These are phyloP conservation scores for Penicillium cinerascens DNA, from an alignment of 495 filamentous ascomycete species.

Conservation along the genomic window DNA sequence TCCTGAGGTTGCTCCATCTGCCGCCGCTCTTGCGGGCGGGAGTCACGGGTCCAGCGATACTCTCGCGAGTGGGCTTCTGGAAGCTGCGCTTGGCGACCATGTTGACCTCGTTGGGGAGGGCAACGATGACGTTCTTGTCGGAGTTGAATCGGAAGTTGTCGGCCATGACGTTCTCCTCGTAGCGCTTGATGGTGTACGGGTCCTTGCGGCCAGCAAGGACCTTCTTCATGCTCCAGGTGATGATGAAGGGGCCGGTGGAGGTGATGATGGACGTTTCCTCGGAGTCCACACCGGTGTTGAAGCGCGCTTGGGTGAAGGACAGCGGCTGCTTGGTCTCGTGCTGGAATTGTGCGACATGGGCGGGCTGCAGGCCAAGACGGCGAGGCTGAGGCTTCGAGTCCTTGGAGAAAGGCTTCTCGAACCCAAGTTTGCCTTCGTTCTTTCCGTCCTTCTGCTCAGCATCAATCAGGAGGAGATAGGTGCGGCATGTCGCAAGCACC, in stretches of 20 bases:
- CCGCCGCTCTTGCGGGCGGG: constrained; percentile 43
- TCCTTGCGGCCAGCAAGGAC: constrained; percentile 72
- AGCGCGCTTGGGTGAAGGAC: constrained; percentile 84
- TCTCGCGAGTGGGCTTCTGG: constrained; percentile 87
- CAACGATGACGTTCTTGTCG: constrained; percentile 97
- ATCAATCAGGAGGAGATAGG: constrained; percentile 92
- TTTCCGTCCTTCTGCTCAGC: constrained; percentile 87
- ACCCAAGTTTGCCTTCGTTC: constrained; percentile 95
- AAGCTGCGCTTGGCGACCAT: constrained; percentile 86
- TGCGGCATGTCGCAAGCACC: constrained; percentile 91
- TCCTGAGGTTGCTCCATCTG: constrained; percentile 55
- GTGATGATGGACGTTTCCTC: constrained; percentile 91
- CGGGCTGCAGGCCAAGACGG: constrained; percentile 79
- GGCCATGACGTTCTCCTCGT: constrained; percentile 92
- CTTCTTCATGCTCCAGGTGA: constrained; percentile 95
- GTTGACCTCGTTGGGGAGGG: constrained; percentile 93
- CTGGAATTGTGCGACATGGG: constrained; percentile 93
- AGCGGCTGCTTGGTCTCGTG: constrained; percentile 86
- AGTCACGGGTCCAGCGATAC: constrained; percentile 67
- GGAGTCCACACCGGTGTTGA: constrained; percentile 82
- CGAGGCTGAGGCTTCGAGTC: constrained; percentile 91
- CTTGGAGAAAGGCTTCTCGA: constrained; percentile 89
- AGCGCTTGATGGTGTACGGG: constrained; percentile 94
- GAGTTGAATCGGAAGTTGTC: constrained; percentile 97
- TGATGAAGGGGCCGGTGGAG: constrained; percentile 94